Evolutionary conservation across 345 rosid genomes (phyloP), one percentile per base, ranked within the genome.

Genomic region (Euphorbia peplus): DNA sequence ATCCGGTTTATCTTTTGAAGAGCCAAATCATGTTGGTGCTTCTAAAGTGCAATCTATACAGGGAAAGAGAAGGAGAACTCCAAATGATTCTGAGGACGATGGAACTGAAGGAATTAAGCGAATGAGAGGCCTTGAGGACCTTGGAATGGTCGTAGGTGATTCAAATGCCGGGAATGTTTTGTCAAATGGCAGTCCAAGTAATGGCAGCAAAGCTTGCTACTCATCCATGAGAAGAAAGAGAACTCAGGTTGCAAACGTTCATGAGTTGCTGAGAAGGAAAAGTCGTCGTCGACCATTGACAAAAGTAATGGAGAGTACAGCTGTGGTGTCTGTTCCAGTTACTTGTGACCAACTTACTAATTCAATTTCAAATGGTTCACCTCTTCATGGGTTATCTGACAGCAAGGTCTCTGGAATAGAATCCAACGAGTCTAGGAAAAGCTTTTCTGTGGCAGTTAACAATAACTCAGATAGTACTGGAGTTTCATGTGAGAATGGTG

Each of bases 81-180:
- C 97, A 18, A 95, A 90, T 80, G 98, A 90, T 79, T 95, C 96
- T 0, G 98, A 90, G 83, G 99, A 90, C 80, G 99, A 95, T 84
- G 99, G 99, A 71, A 85, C 82, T 47, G 98, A 85, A 84, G 91
- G 97, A 66, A 83, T 72, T 71, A 90, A 90, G 87, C 90, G 99
- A 0, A 95, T 95, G 99, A 90, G 92, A 87, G 99, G 98, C 63
- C 97, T 90, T 67, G 92, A 84, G 83, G 98, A 95, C 82, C 80
- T 95, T 58, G 98, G 93, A 72, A 82, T 81, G 82, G 83, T 78
- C 73, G 66, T 80, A 67, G 84, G 83, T 73, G 81, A 82, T 69
- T 78, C 85, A 65, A 78, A 71, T 70, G 76, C 54, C 39, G 81
- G 75, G 59, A 83, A 73, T 70, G 68, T 81, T 68, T 28, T 86